Percentiles rank a stretch among this genome's conserved stretches.
These are phyloP conservation scores for Linnemannia hyalina DNA, from an alignment of 192 early-diverging fungal species.

Conservation along the genomic window DNA sequence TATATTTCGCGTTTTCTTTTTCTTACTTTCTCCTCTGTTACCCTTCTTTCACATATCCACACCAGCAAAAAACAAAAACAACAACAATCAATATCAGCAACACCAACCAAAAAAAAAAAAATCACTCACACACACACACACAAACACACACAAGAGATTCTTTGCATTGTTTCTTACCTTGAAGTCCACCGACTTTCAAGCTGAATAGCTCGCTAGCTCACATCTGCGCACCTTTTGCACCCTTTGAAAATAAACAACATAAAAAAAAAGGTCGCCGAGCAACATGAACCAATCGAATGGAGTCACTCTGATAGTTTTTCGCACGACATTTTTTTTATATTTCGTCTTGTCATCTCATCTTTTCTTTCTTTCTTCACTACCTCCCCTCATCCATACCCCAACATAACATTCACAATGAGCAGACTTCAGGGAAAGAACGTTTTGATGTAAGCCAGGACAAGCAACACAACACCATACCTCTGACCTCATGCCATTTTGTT, in stretches of 20 bases:
- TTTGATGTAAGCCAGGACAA: constrained; percentile 24
- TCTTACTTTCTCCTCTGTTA: not conserved
- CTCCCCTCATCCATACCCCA: constrained; percentile 3
- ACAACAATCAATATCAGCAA: not conserved
- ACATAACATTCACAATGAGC: constrained; percentile 14
- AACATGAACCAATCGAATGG: not conserved
- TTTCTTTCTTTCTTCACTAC: constrained; percentile 1
- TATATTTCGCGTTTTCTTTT: not conserved
- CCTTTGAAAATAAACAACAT: constrained; percentile 1
- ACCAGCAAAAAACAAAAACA: not conserved
- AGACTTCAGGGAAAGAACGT: constrained; percentile 49
- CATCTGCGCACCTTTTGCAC: not conserved
- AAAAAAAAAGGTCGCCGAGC: not conserved
- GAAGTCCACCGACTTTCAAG: not conserved
- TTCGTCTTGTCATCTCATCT: not conserved
- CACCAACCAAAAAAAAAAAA: not conserved
- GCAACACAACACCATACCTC: constrained; percentile 33
- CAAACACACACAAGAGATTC: not conserved
- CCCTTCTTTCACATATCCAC: not conserved
- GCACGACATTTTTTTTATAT: not conserved
- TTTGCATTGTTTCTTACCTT: constrained; percentile 3
- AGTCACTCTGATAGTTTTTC: constrained; percentile 1
- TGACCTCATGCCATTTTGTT: not conserved
- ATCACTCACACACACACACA: not conserved
- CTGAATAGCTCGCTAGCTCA: not conserved